These are phyloP conservation scores for Inonotus hispidus DNA, from an alignment of 1,284 basidiomycete genomes.

Conservation along the genomic window DNA sequence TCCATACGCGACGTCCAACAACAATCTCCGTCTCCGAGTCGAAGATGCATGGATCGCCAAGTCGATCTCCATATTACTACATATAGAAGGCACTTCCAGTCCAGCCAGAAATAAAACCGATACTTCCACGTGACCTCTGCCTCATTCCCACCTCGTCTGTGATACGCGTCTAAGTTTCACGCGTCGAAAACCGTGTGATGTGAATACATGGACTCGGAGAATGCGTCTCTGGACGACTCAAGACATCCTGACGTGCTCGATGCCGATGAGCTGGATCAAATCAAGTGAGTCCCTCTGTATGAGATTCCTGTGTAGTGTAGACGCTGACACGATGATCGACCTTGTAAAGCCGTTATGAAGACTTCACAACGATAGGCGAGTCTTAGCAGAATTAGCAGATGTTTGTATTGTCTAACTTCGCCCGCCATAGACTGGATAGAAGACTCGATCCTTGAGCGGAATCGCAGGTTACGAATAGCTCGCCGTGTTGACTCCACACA, in stretches of 20 bases:
- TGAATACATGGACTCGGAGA: conserved; percentile 16
- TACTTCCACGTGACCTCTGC: background rate
- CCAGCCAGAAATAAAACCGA: too few relatives aligned
- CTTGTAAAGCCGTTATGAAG: conserved; percentile 62
- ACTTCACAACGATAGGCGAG: conserved; percentile 78
- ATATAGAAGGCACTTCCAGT: too few relatives aligned
- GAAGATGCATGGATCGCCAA: background rate
- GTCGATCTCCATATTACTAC: background rate
- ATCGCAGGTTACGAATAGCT: conserved; percentile 59
- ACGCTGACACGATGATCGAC: background rate
- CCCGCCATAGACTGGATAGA: conserved; percentile 82
- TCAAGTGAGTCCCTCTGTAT: conserved; percentile 25
- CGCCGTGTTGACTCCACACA: conserved; percentile 43
- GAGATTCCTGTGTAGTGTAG: background rate
- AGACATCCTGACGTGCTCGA: conserved; percentile 8
- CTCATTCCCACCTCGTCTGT: too few relatives aligned
- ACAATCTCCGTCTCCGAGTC: too few relatives aligned
- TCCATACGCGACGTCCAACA: too few relatives aligned
- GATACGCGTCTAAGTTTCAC: background rate
- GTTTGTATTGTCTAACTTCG: background rate
- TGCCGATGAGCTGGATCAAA: conserved; percentile 28
- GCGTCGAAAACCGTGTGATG: conserved; percentile 10
- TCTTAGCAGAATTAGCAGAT: conserved; percentile 8
- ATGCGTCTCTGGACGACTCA: background rate
- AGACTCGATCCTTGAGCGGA: conserved; percentile 85